Evolutionary conservation across 106 monocot species (phyloP), one percentile per base, ranked within the genome.

Genomic region (Vanilla planifolia): DNA sequence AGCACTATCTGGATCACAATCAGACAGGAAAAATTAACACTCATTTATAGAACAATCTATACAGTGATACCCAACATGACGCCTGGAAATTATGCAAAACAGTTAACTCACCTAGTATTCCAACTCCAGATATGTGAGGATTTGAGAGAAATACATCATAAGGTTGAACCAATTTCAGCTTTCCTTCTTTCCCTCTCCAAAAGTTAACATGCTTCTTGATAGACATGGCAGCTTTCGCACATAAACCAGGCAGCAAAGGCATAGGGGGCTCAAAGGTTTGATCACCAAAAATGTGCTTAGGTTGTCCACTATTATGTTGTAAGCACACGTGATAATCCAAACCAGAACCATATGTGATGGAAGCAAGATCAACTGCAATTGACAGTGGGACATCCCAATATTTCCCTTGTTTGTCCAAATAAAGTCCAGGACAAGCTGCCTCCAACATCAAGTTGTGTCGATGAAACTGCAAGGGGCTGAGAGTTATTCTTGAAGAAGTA

Each of bases 351-450:
- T 79, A 73, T 33, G 67, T 14, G 58, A 80, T 48, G 47, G 92
- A 92, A 63, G 88, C 74, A 64, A 98, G 79, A 70, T 98, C 98
- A 52, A 85, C 27, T 52, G 72, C 59, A 64, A 98, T 67, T 47
- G 77, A 88, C 25, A 88, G 63, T 34, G 92, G 98, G 5, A 91
- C 84, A 73, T 98, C 91, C 91, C 91, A 98, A 37, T 98, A 88
- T 39, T 66, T 63, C n/a, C 98, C 87, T 26, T 67, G 53, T 30
- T 79, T 80, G 35, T 92, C 92, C 63, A 88, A 72, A 85, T 81
- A 98, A 69, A 92, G 82, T 32, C 77, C 80, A 65, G 98, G 98
- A 25, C 68, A 85, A 72, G 72, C 81, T 44, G 88, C 88, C 65
- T 98, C 91, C 55, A 85, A 17, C 43, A 77, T 80, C 46, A 98